A percentile compares a stretch with the other conserved stretches of the same genome.
Conservation (phyloP, 805 yeast species). For the Candida gorgasii region DNA sequence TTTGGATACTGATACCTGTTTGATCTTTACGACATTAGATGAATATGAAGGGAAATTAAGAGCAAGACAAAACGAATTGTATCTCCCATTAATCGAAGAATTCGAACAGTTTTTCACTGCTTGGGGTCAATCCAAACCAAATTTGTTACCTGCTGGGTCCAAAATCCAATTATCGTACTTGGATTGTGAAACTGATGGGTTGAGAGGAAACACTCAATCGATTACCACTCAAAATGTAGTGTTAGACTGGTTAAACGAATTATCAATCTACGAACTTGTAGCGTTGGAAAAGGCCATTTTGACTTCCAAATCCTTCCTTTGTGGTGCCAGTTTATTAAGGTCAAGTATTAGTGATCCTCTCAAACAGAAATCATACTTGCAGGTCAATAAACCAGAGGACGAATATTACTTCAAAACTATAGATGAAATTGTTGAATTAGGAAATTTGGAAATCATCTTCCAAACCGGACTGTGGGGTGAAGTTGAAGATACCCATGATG, state of each 20-base stretch:
- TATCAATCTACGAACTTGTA: conserved; percentile 77
- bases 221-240: conserved; percentile 62
- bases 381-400: conserved; percentile 35
- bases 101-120: conserved; percentile 60
- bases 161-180: conserved; percentile 52
- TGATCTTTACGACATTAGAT: conserved; percentile 75
- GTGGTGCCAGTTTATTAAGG: conserved; percentile 71
- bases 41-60: conserved; percentile 87
- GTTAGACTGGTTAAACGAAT: conserved; percentile 56
- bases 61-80: conserved; percentile 72
- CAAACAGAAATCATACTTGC: conserved; percentile 26
- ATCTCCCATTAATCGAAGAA: conserved; percentile 69
- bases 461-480: conserved; percentile 97
- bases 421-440: conserved; percentile 74
- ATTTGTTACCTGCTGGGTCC: conserved; percentile 17
- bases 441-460: conserved; percentile 76
- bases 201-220: conserved; percentile 77
- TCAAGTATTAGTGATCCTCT: conserved; percentile 33
- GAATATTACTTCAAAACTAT: conserved; percentile 43
- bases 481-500: conserved; percentile 98
- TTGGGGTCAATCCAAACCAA: conserved; percentile 17
- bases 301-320: conserved; percentile 80
- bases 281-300: conserved; percentile 90
- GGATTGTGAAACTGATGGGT: conserved; percentile 80
- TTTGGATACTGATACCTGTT: conserved; percentile 90